Conservation (phyloP, 2,329 filamentous ascomycete genomes). For the Coniochaeta ligniaria region DNA sequence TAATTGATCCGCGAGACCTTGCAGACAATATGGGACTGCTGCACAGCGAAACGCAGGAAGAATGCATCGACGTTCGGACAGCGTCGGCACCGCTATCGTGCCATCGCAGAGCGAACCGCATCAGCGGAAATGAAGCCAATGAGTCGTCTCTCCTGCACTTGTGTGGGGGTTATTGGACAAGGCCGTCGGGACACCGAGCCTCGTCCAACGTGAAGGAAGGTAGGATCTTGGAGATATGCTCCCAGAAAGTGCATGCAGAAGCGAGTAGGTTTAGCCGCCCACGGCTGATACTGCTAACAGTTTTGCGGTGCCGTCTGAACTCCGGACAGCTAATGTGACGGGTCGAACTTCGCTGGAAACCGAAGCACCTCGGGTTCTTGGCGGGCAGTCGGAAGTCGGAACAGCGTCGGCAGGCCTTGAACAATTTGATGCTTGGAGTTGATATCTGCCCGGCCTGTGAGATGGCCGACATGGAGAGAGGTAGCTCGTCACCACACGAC, state of each 20-base stretch:
- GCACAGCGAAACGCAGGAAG: background rate
- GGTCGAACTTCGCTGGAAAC: background rate
- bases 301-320: background rate
- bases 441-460: too few relatives aligned
- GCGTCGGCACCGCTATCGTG: background rate
- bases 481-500: background rate
- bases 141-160: background rate
- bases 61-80: background rate
- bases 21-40: background rate
- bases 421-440: too few relatives aligned
- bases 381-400: background rate
- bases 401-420: too few relatives aligned
- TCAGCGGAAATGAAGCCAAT: background rate
- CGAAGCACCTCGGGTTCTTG: background rate
- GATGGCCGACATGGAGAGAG: too few relatives aligned
- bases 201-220: background rate
- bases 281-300: background rate
- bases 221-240: background rate
- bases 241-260: background rate
- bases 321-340: background rate
- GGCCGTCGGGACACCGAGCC: background rate
- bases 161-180: background rate
- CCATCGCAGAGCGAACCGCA: background rate
- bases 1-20: background rate
- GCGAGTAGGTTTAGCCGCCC: background rate